phyloP scores from a whole-genome alignment of 805 yeast genomes.

The Wickerhamiella domercqiae region DNA sequence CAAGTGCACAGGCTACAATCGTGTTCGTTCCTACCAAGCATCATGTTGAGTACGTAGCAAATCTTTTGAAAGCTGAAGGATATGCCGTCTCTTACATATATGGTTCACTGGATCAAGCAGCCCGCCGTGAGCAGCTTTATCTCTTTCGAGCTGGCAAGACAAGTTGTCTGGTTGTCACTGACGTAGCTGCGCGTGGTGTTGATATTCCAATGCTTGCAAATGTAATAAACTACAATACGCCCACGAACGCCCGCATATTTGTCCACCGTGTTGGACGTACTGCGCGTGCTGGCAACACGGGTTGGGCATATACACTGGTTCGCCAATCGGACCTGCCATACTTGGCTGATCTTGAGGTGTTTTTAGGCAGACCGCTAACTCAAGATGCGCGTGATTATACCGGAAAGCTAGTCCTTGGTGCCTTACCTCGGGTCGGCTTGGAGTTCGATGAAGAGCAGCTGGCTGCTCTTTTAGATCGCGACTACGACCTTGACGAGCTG shows the following conservation, averaged over 20 bases:
- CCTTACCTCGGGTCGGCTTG: constrained; percentile 55
- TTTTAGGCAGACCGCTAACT: constrained; percentile 67
- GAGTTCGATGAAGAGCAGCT: constrained; percentile 63
- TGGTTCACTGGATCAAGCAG: constrained; percentile 89
- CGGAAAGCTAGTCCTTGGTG: constrained; percentile 66
- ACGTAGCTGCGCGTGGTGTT: constrained; percentile 90
- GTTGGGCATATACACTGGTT: constrained; percentile 92
- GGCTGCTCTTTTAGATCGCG: constrained; percentile 40
- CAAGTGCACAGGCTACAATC: constrained; percentile 76
- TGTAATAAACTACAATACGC: constrained; percentile 81
- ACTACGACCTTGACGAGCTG: constrained; percentile 45
- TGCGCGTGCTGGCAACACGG: constrained; percentile 95
- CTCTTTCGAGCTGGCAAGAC: constrained; percentile 77
- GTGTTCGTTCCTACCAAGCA: constrained; percentile 94
- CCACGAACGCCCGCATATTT: constrained; percentile 84
- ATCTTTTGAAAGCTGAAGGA: constrained; percentile 57
- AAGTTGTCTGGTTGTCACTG: constrained; percentile 84
- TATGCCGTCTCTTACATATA: constrained; percentile 80
- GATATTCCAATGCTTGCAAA: constrained; percentile 95
- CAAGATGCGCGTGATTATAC: constrained; percentile 49
- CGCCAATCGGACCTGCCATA: constrained; percentile 80
- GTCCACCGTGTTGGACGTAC: constrained; percentile 98
- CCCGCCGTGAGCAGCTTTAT: constrained; percentile 75
- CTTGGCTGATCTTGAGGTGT: constrained; percentile 73
- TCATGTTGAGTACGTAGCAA: constrained; percentile 83